Conservation (phyloP, 2,329 filamentous ascomycete genomes). For the Chaetomium sp. region DNA sequence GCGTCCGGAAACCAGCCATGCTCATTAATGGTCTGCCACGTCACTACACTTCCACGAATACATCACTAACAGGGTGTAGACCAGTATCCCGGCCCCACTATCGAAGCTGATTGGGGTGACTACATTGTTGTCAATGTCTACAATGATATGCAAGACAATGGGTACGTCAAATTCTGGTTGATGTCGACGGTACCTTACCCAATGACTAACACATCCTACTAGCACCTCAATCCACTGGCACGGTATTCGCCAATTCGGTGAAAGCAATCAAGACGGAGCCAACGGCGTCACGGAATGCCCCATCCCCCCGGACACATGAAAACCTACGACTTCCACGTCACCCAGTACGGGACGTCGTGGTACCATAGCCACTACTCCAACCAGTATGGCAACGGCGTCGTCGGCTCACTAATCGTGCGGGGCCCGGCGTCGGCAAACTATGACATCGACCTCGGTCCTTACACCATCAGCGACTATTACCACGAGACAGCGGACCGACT, state of each 20-base stretch:
- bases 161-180: conserved; percentile 18
- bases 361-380: conserved; percentile 56
- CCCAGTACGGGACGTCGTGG: conserved; percentile 45
- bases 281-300: conserved; percentile 50
- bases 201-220: conserved; percentile 12
- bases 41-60: too few relatives aligned
- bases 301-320: conserved; percentile 41
- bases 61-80: conserved; percentile 11
- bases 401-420: conserved; percentile 54
- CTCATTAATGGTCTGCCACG: conserved; percentile 31
- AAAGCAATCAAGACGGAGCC: conserved; percentile 49
- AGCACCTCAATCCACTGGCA: conserved; percentile 52
- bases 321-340: conserved; percentile 42
- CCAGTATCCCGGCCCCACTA: conserved; percentile 31
- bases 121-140: conserved; percentile 34
- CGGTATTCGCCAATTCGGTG: conserved; percentile 49
- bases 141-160: conserved; percentile 36
- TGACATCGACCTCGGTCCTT: conserved; percentile 55
- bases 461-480: conserved; percentile 56
- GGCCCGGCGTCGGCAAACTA: conserved; percentile 53
- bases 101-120: conserved; percentile 34
- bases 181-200: too few relatives aligned
- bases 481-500: conserved; percentile 40
- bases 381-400: conserved; percentile 55
- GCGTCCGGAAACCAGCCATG: conserved; percentile 31